These are phyloP conservation scores for Telfairia occidentalis DNA, from an alignment of 331 rosid genomes.

Conservation along the genomic window DNA sequence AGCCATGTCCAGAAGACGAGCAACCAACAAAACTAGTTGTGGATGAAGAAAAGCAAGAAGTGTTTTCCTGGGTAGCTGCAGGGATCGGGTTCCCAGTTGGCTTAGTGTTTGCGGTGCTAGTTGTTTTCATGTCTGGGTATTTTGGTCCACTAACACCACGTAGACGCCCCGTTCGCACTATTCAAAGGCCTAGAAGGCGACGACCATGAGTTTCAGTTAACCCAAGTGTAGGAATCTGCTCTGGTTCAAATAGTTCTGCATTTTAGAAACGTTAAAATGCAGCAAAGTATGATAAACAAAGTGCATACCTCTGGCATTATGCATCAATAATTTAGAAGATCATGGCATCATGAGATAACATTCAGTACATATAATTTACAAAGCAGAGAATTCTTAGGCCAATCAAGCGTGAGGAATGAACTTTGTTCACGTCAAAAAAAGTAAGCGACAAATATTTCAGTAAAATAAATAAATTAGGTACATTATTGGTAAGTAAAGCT, in stretches of 20 bases:
- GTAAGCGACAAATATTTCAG: not conserved
- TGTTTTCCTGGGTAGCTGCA: slow-evolving; percentile 17
- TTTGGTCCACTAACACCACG: not conserved
- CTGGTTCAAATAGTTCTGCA: not conserved
- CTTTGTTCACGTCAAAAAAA: not conserved
- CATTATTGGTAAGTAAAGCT: not conserved
- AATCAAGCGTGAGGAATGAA: not conserved
- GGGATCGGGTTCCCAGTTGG: slow-evolving; percentile 21
- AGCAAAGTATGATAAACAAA: not conserved
- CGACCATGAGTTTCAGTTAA: not conserved
- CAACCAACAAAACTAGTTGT: not conserved
- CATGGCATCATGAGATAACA: not conserved
- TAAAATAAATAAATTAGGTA: slow-evolving; percentile 1
- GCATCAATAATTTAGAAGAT: not conserved
- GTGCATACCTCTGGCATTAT: not conserved
- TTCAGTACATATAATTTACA: not conserved
- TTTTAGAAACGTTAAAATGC: not conserved
- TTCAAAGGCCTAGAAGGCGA: slow-evolving; percentile 5
- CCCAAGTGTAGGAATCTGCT: not conserved
- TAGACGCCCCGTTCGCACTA: not conserved
- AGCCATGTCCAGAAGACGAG: slow-evolving; percentile 6
- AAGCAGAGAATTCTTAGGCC: not conserved
- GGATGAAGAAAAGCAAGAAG: slow-evolving; percentile 1
- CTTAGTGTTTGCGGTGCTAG: slow-evolving; percentile 4
- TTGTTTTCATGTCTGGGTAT: not conserved